Base-by-base conservation (phyloP, 495 filamentous ascomycete genomes). In the Aeminium ludgeri region DNA sequence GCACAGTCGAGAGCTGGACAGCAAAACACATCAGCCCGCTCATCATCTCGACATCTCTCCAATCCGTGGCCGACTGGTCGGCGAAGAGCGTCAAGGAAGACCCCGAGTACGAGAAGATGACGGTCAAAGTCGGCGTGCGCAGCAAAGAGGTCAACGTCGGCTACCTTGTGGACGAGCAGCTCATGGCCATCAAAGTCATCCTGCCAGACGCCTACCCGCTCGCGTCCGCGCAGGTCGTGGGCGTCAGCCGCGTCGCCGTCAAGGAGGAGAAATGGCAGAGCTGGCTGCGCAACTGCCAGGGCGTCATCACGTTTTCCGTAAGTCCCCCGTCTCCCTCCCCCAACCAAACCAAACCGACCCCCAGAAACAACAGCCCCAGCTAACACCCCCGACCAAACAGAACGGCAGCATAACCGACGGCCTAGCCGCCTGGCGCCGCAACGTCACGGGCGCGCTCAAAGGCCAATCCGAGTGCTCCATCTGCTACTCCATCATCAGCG, bases 381-480 rank as follows among this genome's bases (percentile, higher is more conserved):
- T 47, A 41, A 47, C 40, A 10, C 3, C 28, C 0, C 11, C 18
- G 13, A 8, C 23, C 3, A 3, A 8, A 25, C 41, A 76, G 70
- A 82, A 85, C 54, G 82, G 80, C 36, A 78, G 67, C 50, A 68
- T 96, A 44, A 78, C 81, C 25, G 86, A 95, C 44, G 89, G 86
- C 0, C 65, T 99, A 17, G 62, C 74, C 19, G 74, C 80, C 15
- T 95, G 87, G 69, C 69, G 80, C 20, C 69, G 73, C 38, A 94
- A 95, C 57, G 74, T 96, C 1, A 70, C 74, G 11, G 82, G 82
- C 1, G 79, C 85, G 10, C 65, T 99, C 46, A 87, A 92, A 61
- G 87, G 84, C 2, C 85, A 96, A 56, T 85, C 72, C 10, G 89
- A 96, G 63, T 99, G 89, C 20, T 82, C 89, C 3, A 96, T 96